Percentiles rank a stretch among this genome's conserved stretches.
Evolutionary conservation across 1,284 basidiomycete genomes (phyloP).

Genomic region (Trichosporon ovoides): DNA sequence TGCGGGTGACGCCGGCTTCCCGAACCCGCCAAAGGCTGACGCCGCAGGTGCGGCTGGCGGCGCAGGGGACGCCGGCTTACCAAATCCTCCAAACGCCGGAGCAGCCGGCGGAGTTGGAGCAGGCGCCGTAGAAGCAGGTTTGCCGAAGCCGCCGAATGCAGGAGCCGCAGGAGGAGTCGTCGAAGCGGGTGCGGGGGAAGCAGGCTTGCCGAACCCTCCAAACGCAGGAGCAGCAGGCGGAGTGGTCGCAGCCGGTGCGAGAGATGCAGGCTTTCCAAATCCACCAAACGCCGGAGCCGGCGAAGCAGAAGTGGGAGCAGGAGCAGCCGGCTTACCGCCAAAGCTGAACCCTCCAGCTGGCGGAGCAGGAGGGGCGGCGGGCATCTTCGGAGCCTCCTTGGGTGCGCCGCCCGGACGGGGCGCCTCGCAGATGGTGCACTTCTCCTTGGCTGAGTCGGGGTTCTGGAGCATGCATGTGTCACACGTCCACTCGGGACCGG

Average conservation of each 20-base stretch:
- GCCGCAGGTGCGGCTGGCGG: constrained; percentile 1
- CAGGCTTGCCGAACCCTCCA: constrained; percentile 9
- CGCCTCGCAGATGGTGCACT: constrained; percentile 57
- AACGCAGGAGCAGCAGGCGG: background rate
- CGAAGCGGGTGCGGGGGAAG: constrained; percentile 5
- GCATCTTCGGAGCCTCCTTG: constrained; percentile 1
- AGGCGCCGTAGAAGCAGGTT: constrained; percentile 8
- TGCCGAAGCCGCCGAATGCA: constrained; percentile 7
- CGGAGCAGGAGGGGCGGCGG: background rate
- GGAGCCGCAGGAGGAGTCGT: constrained; percentile 5
- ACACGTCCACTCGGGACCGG: constrained; percentile 51
- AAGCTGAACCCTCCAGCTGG: constrained; percentile 3
- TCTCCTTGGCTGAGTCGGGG: constrained; percentile 49
- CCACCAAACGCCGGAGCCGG: background rate
- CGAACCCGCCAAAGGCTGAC: background rate
- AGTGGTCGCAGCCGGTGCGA: background rate
- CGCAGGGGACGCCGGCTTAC: background rate
- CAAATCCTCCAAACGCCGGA: background rate
- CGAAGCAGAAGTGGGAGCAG: background rate
- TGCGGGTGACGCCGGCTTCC: background rate
- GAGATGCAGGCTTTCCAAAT: constrained; percentile 8
- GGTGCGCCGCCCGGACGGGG: constrained; percentile 34
- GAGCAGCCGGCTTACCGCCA: constrained; percentile 2
- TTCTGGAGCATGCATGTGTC: constrained; percentile 53
- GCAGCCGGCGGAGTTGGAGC: constrained; percentile 9